phyloP scores from a whole-genome alignment of 345 rosid species.

The Rhizophora apiculata region DNA sequence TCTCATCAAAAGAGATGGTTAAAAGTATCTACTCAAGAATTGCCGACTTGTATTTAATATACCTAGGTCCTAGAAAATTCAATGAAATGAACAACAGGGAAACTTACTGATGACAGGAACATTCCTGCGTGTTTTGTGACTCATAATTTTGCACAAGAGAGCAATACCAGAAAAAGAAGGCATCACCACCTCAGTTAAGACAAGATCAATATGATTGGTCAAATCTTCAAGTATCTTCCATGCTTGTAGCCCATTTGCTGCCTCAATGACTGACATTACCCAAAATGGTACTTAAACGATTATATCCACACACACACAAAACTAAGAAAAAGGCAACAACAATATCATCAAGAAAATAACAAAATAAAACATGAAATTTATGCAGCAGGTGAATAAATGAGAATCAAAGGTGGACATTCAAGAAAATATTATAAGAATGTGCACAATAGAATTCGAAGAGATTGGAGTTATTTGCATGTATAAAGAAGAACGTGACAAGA shows the following conservation, averaged over 20 bases:
- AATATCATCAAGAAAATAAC: not conserved
- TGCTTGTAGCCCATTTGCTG: conserved; percentile 61
- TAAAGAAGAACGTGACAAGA: no score
- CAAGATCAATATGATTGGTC: conserved; percentile 56
- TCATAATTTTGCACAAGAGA: conserved; percentile 69
- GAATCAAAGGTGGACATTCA: no score
- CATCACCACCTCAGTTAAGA: conserved; percentile 77
- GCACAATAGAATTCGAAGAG: no score
- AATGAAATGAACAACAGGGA: not conserved
- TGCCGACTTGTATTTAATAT: not conserved
- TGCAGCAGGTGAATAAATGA: no score
- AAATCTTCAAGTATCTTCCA: conserved; percentile 66
- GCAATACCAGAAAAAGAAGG: conserved; percentile 68
- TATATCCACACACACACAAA: not conserved
- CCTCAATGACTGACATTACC: conserved; percentile 47
- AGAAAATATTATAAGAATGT: no score
- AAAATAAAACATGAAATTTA: no score
- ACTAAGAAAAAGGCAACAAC: not conserved
- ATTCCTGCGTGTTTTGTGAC: conserved; percentile 58
- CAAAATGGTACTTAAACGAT: not conserved
- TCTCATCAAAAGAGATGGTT: conserved; percentile 11
- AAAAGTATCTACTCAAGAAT: not conserved
- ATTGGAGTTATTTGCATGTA: no score
- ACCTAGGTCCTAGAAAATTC: not conserved
- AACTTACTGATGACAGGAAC: conserved; percentile 48